phyloP scores from a whole-genome alignment of 1,139 yeast species.

The Candida neerlandica region DNA sequence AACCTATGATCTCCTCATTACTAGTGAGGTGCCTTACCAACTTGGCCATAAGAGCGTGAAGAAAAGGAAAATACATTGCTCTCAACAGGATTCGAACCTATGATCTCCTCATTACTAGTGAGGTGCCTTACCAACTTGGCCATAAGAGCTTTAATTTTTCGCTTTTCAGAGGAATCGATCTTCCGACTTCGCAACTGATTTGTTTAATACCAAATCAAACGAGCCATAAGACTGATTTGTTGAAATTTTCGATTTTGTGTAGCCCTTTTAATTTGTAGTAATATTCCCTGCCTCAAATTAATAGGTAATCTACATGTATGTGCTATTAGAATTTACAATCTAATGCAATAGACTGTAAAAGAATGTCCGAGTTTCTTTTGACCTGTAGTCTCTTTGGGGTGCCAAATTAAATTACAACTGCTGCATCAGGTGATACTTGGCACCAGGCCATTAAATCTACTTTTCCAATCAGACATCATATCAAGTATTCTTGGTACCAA shows the following conservation, averaged over 20 bases:
- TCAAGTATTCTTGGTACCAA: no score
- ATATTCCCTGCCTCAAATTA: no score
- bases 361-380: no score
- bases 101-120: conserved; percentile 92
- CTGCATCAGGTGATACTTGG: no score
- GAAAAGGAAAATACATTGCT: conserved; percentile 44
- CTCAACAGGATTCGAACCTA: conserved; percentile 84
- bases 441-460: no score
- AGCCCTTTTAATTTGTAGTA: no score
- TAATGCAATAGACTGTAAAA: no score
- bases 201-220: not conserved
- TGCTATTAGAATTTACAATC: no score
- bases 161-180: not conserved
- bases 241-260: not conserved
- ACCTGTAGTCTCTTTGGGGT: no score
- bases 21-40: conserved; percentile 93
- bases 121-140: conserved; percentile 83
- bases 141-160: conserved; percentile 2
- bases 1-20: conserved; percentile 90
- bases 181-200: not conserved
- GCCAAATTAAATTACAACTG: no score
- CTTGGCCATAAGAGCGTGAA: conserved; percentile 29
- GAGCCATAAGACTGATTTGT: not conserved
- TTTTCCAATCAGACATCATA: no score
- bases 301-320: no score